Percentiles rank a stretch among this genome's conserved stretches.
Evolutionary conservation across 2,329 filamentous ascomycete species (phyloP).

Genomic region (Clonostachys rhizophaga): DNA sequence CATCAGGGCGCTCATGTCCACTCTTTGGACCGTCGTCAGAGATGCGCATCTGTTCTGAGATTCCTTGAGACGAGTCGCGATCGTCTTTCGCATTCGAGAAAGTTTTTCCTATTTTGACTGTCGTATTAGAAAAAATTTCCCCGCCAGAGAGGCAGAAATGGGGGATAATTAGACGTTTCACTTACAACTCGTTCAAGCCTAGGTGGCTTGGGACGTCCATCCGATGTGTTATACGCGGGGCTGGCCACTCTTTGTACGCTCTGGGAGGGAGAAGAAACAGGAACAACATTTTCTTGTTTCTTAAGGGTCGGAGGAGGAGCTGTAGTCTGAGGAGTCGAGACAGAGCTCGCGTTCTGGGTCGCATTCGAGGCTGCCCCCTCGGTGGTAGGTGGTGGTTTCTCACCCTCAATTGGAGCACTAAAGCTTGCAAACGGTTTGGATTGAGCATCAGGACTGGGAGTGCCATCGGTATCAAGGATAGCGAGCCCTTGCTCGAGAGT

Average conservation of each 20-base stretch:
- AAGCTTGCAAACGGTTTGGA: slow-evolving; percentile 2
- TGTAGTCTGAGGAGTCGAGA: too few relatives aligned
- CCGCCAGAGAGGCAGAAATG: slow-evolving; percentile 9
- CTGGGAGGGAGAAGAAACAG: too few relatives aligned
- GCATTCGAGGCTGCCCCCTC: neutral
- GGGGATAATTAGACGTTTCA: too few relatives aligned
- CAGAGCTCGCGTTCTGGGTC: neutral
- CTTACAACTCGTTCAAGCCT: too few relatives aligned
- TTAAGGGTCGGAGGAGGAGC: too few relatives aligned
- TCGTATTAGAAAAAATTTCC: slow-evolving; percentile 9
- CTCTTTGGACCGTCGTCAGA: slow-evolving; percentile 51
- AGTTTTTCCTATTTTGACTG: slow-evolving; percentile 23
- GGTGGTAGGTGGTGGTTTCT: slow-evolving; percentile 1
- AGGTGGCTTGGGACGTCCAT: too few relatives aligned
- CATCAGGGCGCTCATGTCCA: slow-evolving; percentile 60
- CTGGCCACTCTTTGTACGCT: too few relatives aligned
- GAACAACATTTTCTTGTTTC: too few relatives aligned
- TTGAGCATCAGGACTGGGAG: too few relatives aligned
- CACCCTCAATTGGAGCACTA: slow-evolving; percentile 1
- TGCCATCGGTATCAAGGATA: neutral
- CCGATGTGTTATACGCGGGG: too few relatives aligned
- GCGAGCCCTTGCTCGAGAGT: slow-evolving; percentile 22
- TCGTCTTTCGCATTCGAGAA: slow-evolving; percentile 70
- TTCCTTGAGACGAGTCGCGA: slow-evolving; percentile 62
- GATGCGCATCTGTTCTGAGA: slow-evolving; percentile 67